phyloP scores from a whole-genome alignment of 1,284 basidiomycete genomes.

The Coriolopsis trogii region DNA sequence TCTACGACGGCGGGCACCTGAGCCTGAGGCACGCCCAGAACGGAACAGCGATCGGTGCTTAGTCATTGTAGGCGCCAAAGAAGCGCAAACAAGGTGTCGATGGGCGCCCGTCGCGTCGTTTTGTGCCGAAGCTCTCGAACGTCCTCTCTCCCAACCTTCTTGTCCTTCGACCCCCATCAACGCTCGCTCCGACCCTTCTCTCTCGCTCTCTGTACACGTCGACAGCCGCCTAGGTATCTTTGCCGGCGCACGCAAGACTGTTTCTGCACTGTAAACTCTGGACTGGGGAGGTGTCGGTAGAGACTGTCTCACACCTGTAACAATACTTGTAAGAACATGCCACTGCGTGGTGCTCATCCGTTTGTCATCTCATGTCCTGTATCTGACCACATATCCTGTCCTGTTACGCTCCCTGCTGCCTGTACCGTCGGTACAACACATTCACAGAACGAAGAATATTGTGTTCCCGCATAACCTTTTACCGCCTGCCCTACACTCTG shows the following conservation, averaged over 20 bases:
- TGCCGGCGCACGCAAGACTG: slow-evolving; percentile 9
- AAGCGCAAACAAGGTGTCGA: slow-evolving; percentile 20
- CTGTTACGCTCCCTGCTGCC: slow-evolving; percentile 29
- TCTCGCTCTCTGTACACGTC: slow-evolving; percentile 11
- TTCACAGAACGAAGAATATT: slow-evolving; percentile 33
- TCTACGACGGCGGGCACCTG: no score
- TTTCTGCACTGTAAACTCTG: slow-evolving; percentile 21
- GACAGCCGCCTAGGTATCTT: not conserved
- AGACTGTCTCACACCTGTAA: slow-evolving; percentile 33
- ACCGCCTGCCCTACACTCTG: slow-evolving; percentile 1
- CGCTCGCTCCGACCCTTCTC: slow-evolving; percentile 1
- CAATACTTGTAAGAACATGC: slow-evolving; percentile 37
- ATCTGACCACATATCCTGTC: slow-evolving; percentile 31
- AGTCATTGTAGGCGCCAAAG: slow-evolving; percentile 33
- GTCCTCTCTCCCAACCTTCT: slow-evolving; percentile 10
- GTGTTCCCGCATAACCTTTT: slow-evolving; percentile 13
- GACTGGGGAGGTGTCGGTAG: slow-evolving; percentile 26
- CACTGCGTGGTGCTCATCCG: slow-evolving; percentile 16
- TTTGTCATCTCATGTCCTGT: slow-evolving; percentile 26
- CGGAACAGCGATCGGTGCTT: slow-evolving; percentile 14
- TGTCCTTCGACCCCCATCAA: slow-evolving; percentile 17
- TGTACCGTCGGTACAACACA: slow-evolving; percentile 33
- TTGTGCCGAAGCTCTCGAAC: slow-evolving; percentile 20
- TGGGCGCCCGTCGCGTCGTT: slow-evolving; percentile 16
- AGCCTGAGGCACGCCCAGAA: not conserved